Evolutionary conservation across 2,329 filamentous ascomycete genomes (phyloP).

Genomic region (Gremmenia infestans): DNA sequence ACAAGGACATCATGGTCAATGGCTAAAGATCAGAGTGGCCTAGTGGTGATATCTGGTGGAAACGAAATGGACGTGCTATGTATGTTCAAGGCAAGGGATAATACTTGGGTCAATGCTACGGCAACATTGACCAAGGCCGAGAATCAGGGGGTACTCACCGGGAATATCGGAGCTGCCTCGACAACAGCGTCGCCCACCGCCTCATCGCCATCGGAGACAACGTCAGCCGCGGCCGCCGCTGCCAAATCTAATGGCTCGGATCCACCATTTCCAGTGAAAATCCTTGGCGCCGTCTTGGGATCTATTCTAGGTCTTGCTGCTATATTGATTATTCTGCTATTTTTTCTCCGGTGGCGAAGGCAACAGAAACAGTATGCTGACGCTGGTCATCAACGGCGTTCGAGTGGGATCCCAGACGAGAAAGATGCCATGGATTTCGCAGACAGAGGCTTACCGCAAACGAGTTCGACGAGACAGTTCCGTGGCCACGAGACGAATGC

Average conservation of each 20-base stretch:
- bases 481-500: constrained; percentile 46
- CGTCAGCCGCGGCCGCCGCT: constrained; percentile 24
- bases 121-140: constrained; percentile 23
- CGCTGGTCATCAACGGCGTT: constrained; percentile 39
- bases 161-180: constrained; percentile 19
- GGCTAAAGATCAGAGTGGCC: constrained; percentile 57
- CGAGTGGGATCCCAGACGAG: constrained; percentile 48
- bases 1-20: constrained; percentile 67
- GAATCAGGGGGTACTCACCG: background rate
- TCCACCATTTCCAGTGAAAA: constrained; percentile 45
- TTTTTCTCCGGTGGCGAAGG: constrained; percentile 58
- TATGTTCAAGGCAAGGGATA: constrained; percentile 71
- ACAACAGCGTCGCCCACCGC: constrained; percentile 9
- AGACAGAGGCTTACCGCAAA: constrained; percentile 37
- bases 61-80: constrained; percentile 55
- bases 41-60: constrained; percentile 77
- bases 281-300: constrained; percentile 78
- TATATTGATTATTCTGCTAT: constrained; percentile 48
- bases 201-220: constrained; percentile 20
- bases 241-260: constrained; percentile 32
- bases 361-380: constrained; percentile 50
- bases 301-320: constrained; percentile 68
- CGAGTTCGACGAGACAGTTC: constrained; percentile 32
- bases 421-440: constrained; percentile 50
- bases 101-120: constrained; percentile 73